Percentiles rank a stretch among this genome's conserved stretches.
Evolutionary conservation across 2,329 filamentous ascomycete species (phyloP).

Genomic region (Arthrobotrys megalospora): DNA sequence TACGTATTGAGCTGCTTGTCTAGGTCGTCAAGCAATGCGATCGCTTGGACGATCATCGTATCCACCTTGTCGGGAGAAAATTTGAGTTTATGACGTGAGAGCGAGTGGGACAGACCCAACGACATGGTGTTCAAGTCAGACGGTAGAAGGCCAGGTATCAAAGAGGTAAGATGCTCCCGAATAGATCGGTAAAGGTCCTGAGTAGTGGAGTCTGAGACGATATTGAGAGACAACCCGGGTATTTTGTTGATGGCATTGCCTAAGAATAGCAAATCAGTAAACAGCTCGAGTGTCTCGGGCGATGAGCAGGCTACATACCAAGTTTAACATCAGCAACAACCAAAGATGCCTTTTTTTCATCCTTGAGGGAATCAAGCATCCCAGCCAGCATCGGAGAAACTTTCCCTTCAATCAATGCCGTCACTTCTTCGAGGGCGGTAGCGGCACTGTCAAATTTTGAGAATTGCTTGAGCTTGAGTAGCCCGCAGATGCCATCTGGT

Average conservation of each 20-base stretch:
- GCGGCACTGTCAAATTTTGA: constrained; percentile 96
- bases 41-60: constrained; percentile 98
- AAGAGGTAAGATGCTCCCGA: constrained; percentile 87
- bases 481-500: constrained; percentile 84
- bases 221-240: constrained; percentile 79
- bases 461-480: constrained; percentile 97
- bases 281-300: background rate
- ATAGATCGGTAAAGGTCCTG: constrained; percentile 95
- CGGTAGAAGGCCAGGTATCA: constrained; percentile 88
- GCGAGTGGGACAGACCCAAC: constrained; percentile 94
- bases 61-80: constrained; percentile 99
- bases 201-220: constrained; percentile 86
- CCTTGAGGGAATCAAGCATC: constrained; percentile 90
- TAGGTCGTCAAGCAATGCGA: constrained; percentile 91
- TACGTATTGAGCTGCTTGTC: constrained; percentile 99
- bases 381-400: constrained; percentile 87
- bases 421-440: constrained; percentile 89
- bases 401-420: constrained; percentile 91
- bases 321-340: constrained; percentile 95
- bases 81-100: constrained; percentile 97
- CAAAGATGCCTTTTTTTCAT: constrained; percentile 96
- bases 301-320: constrained; percentile 68
- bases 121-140: constrained; percentile 94
- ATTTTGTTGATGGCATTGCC: constrained; percentile 92
- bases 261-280: background rate